Percentiles rank a stretch among this genome's conserved stretches.
Conservation (phyloP, 805 yeast species). For the Nematodospora valgi region DNA sequence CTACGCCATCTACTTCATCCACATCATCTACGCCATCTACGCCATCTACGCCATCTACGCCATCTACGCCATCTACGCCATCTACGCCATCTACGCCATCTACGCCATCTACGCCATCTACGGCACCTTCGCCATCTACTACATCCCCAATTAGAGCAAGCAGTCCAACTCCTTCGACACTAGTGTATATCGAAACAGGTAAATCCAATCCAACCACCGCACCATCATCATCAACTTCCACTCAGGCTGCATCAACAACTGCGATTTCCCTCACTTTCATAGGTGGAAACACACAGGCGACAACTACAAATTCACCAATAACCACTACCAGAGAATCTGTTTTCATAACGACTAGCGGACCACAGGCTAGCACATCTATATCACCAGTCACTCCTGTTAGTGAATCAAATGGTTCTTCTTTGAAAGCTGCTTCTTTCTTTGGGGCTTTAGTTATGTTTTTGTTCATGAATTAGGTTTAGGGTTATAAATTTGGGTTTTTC, state of each 20-base stretch:
- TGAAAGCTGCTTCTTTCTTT: slow-evolving; percentile 1
- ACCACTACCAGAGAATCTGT: not conserved
- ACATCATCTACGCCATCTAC: slow-evolving; percentile 2
- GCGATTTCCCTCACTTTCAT: not conserved
- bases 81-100: slow-evolving; percentile 2
- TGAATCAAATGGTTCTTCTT: slow-evolving; percentile 3
- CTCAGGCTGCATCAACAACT: not conserved
- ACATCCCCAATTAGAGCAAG: not conserved
- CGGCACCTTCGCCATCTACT: not conserved
- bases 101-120: not conserved
- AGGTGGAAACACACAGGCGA: not conserved
- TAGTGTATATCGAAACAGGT: too few species aligned
- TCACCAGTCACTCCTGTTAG: slow-evolving; percentile 18
- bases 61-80: not conserved
- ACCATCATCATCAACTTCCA: slow-evolving; percentile 1
- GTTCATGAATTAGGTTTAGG: not conserved
- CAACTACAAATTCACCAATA: not conserved
- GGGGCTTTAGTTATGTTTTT: slow-evolving; percentile 4
- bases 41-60: not conserved
- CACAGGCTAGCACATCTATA: not conserved
- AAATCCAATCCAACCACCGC: slow-evolving; percentile 3
- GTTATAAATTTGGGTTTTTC: too few species aligned
- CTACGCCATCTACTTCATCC: slow-evolving; percentile 7
- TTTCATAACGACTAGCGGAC: not conserved
- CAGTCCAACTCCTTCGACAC: slow-evolving; percentile 4